A percentile compares a stretch with the other conserved stretches of the same genome.
Evolutionary conservation across 2,329 filamentous ascomycete genomes (phyloP).

Genomic region (Talaromyces funiculosus): DNA sequence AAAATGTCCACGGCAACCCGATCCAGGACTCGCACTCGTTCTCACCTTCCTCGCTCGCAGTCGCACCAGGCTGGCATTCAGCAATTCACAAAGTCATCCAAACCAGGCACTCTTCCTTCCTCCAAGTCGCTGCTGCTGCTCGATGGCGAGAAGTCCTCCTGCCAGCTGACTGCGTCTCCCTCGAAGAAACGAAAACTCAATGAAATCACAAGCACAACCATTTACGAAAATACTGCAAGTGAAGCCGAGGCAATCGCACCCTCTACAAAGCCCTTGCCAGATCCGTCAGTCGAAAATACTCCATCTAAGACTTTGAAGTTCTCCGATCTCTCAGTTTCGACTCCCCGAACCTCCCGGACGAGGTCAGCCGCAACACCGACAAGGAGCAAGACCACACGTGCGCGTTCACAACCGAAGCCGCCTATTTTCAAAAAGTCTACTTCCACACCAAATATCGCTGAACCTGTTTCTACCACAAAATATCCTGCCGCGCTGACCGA

Average conservation of each 20-base stretch:
- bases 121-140: conserved; percentile 20
- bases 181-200: conserved; percentile 38
- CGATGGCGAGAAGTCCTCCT: conserved; percentile 27
- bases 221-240: conserved; percentile 24
- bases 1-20: conserved; percentile 16
- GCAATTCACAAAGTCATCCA: conserved; percentile 41
- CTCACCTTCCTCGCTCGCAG: conserved; percentile 21
- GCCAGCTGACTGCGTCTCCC: conserved; percentile 28
- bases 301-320: conserved; percentile 32
- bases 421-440: neutral
- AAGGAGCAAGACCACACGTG: neutral
- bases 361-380: neutral
- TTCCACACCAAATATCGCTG: neutral
- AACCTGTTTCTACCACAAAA: conserved; percentile 6
- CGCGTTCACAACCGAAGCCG: neutral
- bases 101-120: conserved; percentile 27
- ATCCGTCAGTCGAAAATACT: conserved; percentile 18
- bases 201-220: conserved; percentile 18
- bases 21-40: conserved; percentile 13
- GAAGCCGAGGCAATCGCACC: conserved; percentile 13
- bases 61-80: conserved; percentile 36
- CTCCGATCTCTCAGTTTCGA: conserved; percentile 27
- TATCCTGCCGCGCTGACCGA: conserved; percentile 38
- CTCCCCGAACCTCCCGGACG: conserved; percentile 21
- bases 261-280: neutral